Conservation (phyloP, 495 filamentous ascomycete genomes). For the Apiosordaria backusii region DNA sequence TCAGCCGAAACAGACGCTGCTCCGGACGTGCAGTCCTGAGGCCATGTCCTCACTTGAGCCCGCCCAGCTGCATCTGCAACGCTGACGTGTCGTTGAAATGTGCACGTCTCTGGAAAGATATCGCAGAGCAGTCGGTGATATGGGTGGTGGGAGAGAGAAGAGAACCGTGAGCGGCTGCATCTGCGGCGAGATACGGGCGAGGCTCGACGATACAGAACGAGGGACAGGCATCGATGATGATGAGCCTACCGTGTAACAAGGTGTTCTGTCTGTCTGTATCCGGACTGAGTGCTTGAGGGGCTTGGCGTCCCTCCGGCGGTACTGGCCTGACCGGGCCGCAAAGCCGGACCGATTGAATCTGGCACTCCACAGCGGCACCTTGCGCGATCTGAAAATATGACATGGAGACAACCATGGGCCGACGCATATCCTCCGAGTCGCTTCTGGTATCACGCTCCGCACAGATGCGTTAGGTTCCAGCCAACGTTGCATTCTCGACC, state of each 20-base stretch:
- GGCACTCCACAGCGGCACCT: slow-evolving; percentile 11
- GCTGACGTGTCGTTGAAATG: background rate
- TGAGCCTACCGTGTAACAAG: background rate
- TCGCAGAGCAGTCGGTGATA: background rate
- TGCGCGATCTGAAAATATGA: slow-evolving; percentile 1
- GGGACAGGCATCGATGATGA: background rate
- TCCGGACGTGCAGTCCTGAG: background rate
- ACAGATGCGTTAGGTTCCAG: slow-evolving; percentile 2
- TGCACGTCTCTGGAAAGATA: background rate
- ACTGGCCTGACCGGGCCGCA: slow-evolving; percentile 26
- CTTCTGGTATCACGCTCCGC: slow-evolving; percentile 14
- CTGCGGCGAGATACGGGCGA: background rate
- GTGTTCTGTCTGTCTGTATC: background rate
- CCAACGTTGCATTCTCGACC: slow-evolving; percentile 14
- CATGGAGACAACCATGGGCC: background rate
- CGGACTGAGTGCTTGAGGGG: slow-evolving; percentile 1
- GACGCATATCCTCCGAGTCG: slow-evolving; percentile 14
- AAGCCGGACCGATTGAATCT: slow-evolving; percentile 24
- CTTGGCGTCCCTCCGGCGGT: slow-evolving; percentile 10
- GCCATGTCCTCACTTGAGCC: background rate
- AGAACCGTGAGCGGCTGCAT: background rate
- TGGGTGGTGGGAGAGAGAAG: background rate
- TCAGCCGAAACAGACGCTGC: slow-evolving; percentile 2
- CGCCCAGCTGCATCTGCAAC: background rate
- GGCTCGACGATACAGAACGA: background rate